Evolutionary conservation across 2,329 filamentous ascomycete species (phyloP).

Genomic region (Verticillium nonalfalfae): DNA sequence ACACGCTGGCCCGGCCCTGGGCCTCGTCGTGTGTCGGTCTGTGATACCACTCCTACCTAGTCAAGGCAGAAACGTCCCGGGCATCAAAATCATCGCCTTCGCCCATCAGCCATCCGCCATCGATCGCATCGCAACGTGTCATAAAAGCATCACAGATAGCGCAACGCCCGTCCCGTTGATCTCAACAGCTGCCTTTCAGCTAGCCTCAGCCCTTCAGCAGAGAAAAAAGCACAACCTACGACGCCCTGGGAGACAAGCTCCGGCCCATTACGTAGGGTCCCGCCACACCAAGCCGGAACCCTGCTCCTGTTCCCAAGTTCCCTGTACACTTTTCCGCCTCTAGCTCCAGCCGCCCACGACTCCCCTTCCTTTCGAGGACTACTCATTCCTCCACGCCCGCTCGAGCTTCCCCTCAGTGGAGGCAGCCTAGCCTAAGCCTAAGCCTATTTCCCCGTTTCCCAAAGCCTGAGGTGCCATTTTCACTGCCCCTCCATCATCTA

Average conservation of each 20-base stretch:
- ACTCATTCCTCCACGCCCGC: background rate
- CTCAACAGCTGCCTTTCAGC: background rate
- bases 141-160: background rate
- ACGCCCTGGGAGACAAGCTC: background rate
- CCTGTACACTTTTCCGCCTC: background rate
- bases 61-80: no score
- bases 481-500: background rate
- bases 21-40: background rate
- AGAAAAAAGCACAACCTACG: background rate
- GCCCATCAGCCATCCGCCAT: no score
- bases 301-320: background rate
- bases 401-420: background rate
- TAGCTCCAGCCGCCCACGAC: background rate
- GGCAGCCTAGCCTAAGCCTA: background rate
- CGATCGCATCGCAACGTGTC: background rate
- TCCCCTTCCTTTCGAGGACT: background rate
- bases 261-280: background rate
- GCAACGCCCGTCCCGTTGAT: background rate
- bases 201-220: background rate
- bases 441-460: background rate
- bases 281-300: background rate
- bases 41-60: background rate
- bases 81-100: no score
- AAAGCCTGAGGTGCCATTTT: background rate
- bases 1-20: background rate